Base-by-base conservation (phyloP, 441 rosid species). In the Syzygium syzygioides region DNA sequence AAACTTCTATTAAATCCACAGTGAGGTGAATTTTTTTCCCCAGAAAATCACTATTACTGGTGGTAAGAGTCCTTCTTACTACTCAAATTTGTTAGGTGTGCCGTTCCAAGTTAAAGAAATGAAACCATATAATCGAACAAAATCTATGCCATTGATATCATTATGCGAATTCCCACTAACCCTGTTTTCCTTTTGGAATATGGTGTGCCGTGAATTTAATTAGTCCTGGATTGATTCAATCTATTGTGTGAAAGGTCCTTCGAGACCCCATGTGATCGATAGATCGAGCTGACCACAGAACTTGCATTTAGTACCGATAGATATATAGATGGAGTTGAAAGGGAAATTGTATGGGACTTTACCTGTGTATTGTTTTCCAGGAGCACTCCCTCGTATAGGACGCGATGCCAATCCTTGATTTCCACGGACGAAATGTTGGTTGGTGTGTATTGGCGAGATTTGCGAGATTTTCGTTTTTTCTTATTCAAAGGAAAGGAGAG, bases 271-370 rank as follows among this genome's bases (percentile, higher is more conserved):
- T 0, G n/a, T 0, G 1, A 25, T 57, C 14, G 0, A 57, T 57
- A 25, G n/a, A 57, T 0, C 26, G 14, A 25, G 6, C 0, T 25
- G 0, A 4, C 6, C 14, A 10, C 1, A 57, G 14, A 4, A 14
- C n/a, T 25, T 25, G n/a, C 6, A 57, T 2, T 57, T 25, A 57
- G 1, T 0, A 11, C 26, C 1, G n/a, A 10, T 4, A 10, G 62
- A 57, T 4, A 0, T 28, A 54, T 54, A 54, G 55, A 57, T 57
- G 14, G 62, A 57, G 62, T 25, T 41, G 45, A 41, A 41, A 41
- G 59, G 23, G 26, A 56, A 56, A 56, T 57, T 11, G 4, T 25
- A 25, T 57, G 62, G 62, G 3, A 25, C 62, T 57, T 57, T 57
- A n/a, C 62, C 62, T 57, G 28, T 57, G 1, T 4, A 25, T 25